Evolutionary conservation across 164 flowering plant genomes (phyloP).

Genomic region (Piper longum): DNA sequence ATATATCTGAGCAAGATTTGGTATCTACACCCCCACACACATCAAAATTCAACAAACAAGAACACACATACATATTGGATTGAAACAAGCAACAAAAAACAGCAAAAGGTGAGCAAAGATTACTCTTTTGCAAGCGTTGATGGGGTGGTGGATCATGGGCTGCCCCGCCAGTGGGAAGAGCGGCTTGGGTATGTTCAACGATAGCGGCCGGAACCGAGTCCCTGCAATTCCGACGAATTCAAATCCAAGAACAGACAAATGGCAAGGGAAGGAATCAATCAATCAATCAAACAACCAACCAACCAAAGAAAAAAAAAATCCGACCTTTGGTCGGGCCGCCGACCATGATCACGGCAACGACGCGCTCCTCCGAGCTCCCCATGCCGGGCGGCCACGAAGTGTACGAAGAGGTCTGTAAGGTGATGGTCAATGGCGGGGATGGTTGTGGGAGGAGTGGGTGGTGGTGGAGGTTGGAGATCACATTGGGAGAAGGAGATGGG

Average conservation of each 20-base stretch:
- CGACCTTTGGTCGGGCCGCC: slow-evolving; percentile 93
- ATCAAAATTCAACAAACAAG: neutral
- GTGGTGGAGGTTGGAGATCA: too few relatives aligned
- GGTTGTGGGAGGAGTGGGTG: too few relatives aligned
- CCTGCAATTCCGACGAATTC: slow-evolving; percentile 19
- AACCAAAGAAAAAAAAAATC: neutral
- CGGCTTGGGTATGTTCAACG: slow-evolving; percentile 84
- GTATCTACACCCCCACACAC: slow-evolving; percentile 33
- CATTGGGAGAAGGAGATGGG: too few relatives aligned
- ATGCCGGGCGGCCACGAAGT: neutral
- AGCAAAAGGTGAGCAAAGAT: neutral
- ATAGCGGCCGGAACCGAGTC: slow-evolving; percentile 81
- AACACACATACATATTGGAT: neutral
- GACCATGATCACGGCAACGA: slow-evolving; percentile 92
- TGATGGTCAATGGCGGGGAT: too few relatives aligned
- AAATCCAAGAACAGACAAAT: neutral
- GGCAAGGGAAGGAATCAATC: neutral
- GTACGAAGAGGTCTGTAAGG: too few relatives aligned
- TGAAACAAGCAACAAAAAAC: neutral
- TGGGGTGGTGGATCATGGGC: slow-evolving; percentile 96
- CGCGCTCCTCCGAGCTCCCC: slow-evolving; percentile 39
- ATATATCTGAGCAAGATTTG: slow-evolving; percentile 77
- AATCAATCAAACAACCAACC: neutral
- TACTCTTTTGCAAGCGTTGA: slow-evolving; percentile 90
- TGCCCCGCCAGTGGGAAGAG: slow-evolving; percentile 92